Percentiles rank a stretch among this genome's conserved stretches.
Evolutionary conservation across 2,329 filamentous ascomycete species (phyloP).

Genomic region (Tolypocladium endophyticum): DNA sequence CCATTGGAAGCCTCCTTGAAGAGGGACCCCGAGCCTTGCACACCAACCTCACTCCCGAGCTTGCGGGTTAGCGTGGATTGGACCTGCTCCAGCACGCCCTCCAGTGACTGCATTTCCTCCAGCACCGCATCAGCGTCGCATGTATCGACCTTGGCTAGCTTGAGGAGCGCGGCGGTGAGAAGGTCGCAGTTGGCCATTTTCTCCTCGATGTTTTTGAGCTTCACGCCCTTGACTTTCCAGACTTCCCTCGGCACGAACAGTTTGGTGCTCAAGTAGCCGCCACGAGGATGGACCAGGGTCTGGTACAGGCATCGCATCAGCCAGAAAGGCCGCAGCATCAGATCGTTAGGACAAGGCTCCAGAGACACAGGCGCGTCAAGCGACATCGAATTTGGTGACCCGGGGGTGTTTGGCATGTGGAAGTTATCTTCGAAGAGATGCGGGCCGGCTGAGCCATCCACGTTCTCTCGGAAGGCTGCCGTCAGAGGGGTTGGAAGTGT

Average conservation of each 20-base stretch:
- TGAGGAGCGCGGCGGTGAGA: conserved; percentile 77
- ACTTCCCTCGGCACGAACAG: conserved; percentile 88
- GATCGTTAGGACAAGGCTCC: conserved; percentile 84
- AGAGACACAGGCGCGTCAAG: conserved; percentile 63
- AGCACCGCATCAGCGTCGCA: conserved; percentile 84
- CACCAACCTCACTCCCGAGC: conserved; percentile 85
- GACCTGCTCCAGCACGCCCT: conserved; percentile 76
- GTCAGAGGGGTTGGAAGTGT: conserved; percentile 58
- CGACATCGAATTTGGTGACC: conserved; percentile 52
- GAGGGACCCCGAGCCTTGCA: conserved; percentile 59
- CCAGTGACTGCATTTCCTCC: conserved; percentile 87
- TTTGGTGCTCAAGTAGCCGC: conserved; percentile 83
- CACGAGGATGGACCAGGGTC: conserved; percentile 80
- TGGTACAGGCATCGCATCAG: conserved; percentile 91
- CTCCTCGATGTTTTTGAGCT: conserved; percentile 83
- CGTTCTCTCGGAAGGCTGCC: conserved; percentile 48
- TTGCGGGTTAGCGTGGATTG: conserved; percentile 69
- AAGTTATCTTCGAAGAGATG: conserved; percentile 80
- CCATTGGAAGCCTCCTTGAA: conserved; percentile 58
- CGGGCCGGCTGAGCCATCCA: conserved; percentile 51
- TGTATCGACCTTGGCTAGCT: conserved; percentile 74
- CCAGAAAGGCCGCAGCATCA: conserved; percentile 92
- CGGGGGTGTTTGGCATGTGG: conserved; percentile 54
- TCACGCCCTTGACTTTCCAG: conserved; percentile 89
- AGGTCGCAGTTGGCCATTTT: conserved; percentile 89